Base-by-base conservation (phyloP, 108 stramenopile genomes). In the Nitzschia inconspicua region DNA sequence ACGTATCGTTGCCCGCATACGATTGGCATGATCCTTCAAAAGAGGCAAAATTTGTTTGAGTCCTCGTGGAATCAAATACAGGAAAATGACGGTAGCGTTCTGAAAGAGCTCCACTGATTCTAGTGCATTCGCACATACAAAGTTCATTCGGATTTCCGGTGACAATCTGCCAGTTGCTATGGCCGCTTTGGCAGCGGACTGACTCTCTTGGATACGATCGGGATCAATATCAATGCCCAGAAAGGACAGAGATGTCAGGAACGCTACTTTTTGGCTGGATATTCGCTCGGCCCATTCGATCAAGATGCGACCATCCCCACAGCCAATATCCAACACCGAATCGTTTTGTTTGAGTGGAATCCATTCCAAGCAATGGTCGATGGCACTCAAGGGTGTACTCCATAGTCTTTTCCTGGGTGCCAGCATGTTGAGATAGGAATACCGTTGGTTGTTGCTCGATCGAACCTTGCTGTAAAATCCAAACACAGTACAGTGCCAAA, bases 61-160 rank as follows among this genome's bases (percentile, higher is more conserved):
- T 11, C 93, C 93, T 68, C 85, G 47, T 27, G 93, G 93, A 47
- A 94, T 83, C 62, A 94, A 54, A 69, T 94, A 94, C 43, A 94
- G 44, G 57, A 91, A 94, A 4, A 88, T 35, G 10, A 86, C 73
- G 9, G 76, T 90, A 19, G 85, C 93, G 13, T 71, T 35, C 13
- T 35, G 30, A 9, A 65, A 78, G 10, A 67, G 27, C 40, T 83
- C 72, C 16, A 56, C 32, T 1, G 48, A 30, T 6, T 90, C 85
- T 24, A 94, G 53, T 14, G 82, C 93, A 74, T 94, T 94, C 4
- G 23, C 69, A 53, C 84, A 85, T 24, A 57, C 2, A 23, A 90
- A 78, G 24, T 68, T 50, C 16, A 87, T 65, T 0, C 47, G 46
- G 6, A 84, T 63, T 10, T 42, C 14, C 26, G 39, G 39, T 32